phyloP scores from a whole-genome alignment of 2,329 filamentous ascomycete species.

The Stemphylium beticola region DNA sequence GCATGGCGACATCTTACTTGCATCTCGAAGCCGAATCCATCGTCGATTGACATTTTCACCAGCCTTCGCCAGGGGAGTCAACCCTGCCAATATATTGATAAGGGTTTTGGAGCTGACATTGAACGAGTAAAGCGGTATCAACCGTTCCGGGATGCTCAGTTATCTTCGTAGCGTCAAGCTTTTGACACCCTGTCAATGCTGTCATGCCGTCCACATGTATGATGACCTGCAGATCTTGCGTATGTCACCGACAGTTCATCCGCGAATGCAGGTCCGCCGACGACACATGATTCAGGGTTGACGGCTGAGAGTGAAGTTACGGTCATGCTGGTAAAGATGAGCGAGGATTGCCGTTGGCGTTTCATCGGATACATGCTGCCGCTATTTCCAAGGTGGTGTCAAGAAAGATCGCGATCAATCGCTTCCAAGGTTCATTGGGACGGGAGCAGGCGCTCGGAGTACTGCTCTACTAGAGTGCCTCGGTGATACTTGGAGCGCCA shows the following conservation, averaged over 20 bases:
- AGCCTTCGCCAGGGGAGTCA: background rate
- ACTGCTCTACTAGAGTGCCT: background rate
- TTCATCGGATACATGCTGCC: constrained; percentile 9
- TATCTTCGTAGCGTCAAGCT: background rate
- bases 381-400: background rate
- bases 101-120: background rate
- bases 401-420: background rate
- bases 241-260: constrained; percentile 1
- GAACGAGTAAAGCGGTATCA: background rate
- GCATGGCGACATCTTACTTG: background rate
- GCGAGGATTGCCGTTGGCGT: constrained; percentile 1
- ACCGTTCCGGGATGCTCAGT: background rate
- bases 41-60: background rate
- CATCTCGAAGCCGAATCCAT: background rate
- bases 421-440: background rate
- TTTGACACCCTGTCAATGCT: constrained; percentile 1
- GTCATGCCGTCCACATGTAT: background rate
- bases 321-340: background rate
- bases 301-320: background rate
- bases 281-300: background rate
- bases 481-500: background rate
- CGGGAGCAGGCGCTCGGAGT: constrained; percentile 1
- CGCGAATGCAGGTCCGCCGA: constrained; percentile 9
- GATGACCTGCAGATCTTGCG: background rate
- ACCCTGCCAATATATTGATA: background rate